Percentiles rank a stretch among this genome's conserved stretches.
phyloP scores from a whole-genome alignment of 2,329 filamentous ascomycete species.

The Geosmithia morbida region DNA sequence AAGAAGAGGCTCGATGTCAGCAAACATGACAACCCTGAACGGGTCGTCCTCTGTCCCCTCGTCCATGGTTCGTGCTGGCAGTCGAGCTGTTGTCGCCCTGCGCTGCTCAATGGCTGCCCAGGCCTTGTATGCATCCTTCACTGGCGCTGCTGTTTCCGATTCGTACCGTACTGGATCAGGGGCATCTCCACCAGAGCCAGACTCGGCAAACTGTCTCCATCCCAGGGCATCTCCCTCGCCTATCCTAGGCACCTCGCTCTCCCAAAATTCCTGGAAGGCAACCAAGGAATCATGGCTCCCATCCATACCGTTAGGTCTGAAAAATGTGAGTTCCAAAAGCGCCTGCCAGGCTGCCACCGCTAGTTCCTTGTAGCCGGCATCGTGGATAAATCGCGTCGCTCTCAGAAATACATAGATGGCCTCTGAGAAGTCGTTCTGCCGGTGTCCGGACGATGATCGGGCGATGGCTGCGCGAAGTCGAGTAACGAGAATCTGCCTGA shows the following conservation, averaged over 20 bases:
- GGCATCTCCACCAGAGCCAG: slow-evolving; percentile 19
- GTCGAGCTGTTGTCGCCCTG: slow-evolving; percentile 28
- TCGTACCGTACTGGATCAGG: slow-evolving; percentile 18
- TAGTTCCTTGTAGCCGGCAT: slow-evolving; percentile 66
- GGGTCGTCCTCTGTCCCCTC: slow-evolving; percentile 66
- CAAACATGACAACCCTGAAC: slow-evolving; percentile 66
- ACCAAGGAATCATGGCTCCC: slow-evolving; percentile 12
- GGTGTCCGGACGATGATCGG: not conserved
- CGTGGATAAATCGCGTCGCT: slow-evolving; percentile 56
- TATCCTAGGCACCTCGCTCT: slow-evolving; percentile 64
- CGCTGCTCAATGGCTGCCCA: slow-evolving; percentile 42
- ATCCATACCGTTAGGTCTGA: slow-evolving; percentile 29
- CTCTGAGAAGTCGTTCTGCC: slow-evolving; percentile 10
- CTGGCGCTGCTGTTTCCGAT: slow-evolving; percentile 6
- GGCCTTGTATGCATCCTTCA: slow-evolving; percentile 30
- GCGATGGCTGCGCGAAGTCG: slow-evolving; percentile 21
- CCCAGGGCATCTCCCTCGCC: slow-evolving; percentile 60
- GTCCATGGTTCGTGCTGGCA: slow-evolving; percentile 63
- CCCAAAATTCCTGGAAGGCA: slow-evolving; percentile 67
- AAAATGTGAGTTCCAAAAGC: slow-evolving; percentile 57
- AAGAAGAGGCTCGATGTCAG: slow-evolving; percentile 56
- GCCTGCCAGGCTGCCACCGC: slow-evolving; percentile 75
- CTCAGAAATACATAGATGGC: slow-evolving; percentile 58
- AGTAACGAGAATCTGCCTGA: slow-evolving; percentile 42
- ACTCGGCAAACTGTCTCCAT: slow-evolving; percentile 44